These are phyloP conservation scores for Piloderma croceum DNA, from an alignment of 768 basidiomycete species.

Conservation along the genomic window DNA sequence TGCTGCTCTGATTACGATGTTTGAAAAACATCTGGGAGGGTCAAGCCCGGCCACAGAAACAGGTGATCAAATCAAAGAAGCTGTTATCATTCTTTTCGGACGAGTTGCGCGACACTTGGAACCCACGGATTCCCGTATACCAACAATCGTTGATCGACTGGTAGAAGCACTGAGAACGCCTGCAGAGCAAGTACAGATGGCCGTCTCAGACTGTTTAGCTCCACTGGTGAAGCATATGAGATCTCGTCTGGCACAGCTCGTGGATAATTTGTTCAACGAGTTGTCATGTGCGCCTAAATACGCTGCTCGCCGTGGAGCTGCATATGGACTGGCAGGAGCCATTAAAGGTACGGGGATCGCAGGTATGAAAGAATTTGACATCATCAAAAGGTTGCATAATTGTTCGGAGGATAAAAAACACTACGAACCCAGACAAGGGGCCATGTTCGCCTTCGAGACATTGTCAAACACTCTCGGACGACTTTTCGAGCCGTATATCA, in stretches of 20 bases:
- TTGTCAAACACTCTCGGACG: slow-evolving; percentile 82
- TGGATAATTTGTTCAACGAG: slow-evolving; percentile 72
- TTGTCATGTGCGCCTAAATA: slow-evolving; percentile 81
- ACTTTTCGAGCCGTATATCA: slow-evolving; percentile 90
- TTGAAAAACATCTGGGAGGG: slow-evolving; percentile 67
- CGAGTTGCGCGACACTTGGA: slow-evolving; percentile 87
- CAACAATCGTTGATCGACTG: slow-evolving; percentile 75
- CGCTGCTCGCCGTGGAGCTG: slow-evolving; percentile 91
- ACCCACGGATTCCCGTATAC: slow-evolving; percentile 68
- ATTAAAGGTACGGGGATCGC: slow-evolving; percentile 87
- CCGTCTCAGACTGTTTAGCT: slow-evolving; percentile 91
- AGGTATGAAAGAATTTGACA: slow-evolving; percentile 76
- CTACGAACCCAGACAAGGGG: slow-evolving; percentile 85
- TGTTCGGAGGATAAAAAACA: slow-evolving; percentile 87
- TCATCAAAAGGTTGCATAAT: slow-evolving; percentile 65
- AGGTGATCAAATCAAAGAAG: slow-evolving; percentile 88
- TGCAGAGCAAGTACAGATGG: slow-evolving; percentile 92
- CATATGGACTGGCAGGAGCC: slow-evolving; percentile 91
- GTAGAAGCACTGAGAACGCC: slow-evolving; percentile 90
- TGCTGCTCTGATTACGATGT: slow-evolving; percentile 69
- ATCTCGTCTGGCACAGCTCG: slow-evolving; percentile 37
- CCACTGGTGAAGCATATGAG: slow-evolving; percentile 75
- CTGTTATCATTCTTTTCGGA: slow-evolving; percentile 90
- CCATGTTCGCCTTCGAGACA: slow-evolving; percentile 93
- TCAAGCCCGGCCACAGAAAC: slow-evolving; percentile 56